Evolutionary conservation across 495 filamentous ascomycete species (phyloP).

Genomic region (Hypoxylon intermedium): DNA sequence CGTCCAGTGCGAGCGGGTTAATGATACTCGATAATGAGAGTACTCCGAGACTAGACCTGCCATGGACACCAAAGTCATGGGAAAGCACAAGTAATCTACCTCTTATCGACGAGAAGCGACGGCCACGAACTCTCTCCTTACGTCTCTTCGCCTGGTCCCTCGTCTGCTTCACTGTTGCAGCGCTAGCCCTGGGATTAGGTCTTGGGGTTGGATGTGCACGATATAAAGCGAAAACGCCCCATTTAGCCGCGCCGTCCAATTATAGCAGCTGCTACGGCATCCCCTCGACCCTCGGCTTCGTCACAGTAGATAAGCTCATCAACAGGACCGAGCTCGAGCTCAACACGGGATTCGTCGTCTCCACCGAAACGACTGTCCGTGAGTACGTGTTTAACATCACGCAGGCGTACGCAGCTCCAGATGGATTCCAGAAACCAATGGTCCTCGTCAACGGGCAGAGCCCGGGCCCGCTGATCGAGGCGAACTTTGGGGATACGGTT

Average conservation of each 20-base stretch:
- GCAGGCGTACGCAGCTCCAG: constrained; percentile 47
- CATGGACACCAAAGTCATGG: constrained; percentile 19
- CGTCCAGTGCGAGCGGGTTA: constrained; percentile 16
- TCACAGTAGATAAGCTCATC: constrained; percentile 30
- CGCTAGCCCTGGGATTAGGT: constrained; percentile 27
- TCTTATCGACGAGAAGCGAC: neutral
- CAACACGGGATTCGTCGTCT: constrained; percentile 28
- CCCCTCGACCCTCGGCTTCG: constrained; percentile 12
- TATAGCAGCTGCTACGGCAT: constrained; percentile 19
- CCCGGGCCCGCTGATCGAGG: constrained; percentile 63
- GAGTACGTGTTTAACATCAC: constrained; percentile 42
- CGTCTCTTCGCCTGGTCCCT: constrained; percentile 26
- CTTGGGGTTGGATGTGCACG: constrained; percentile 27
- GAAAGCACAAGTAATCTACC: constrained; percentile 5
- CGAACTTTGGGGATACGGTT: constrained; percentile 55
- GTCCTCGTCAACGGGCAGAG: constrained; percentile 62
- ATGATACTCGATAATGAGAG: constrained; percentile 24
- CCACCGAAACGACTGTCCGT: constrained; percentile 14
- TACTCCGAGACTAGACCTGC: neutral
- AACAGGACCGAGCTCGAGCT: constrained; percentile 40
- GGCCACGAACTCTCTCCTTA: constrained; percentile 22
- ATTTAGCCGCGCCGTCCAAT: neutral
- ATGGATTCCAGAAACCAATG: constrained; percentile 60
- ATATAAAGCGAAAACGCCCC: constrained; percentile 7
- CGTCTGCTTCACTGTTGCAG: constrained; percentile 17